phyloP scores from a whole-genome alignment of 805 yeast species.

The Kluyveromyces siamensis region DNA sequence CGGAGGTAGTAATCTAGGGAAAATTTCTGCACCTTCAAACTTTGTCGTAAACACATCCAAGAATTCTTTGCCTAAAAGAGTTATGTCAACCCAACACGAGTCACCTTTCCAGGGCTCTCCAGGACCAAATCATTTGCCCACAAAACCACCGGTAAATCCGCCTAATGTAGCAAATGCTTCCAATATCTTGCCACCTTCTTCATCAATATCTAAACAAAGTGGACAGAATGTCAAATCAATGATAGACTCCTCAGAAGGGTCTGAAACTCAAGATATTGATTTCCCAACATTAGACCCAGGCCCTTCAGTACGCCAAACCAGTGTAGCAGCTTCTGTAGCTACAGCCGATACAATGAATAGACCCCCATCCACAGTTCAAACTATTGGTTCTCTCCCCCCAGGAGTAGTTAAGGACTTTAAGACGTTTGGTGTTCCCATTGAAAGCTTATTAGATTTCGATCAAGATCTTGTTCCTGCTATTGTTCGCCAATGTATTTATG shows the following conservation, averaged over 20 bases:
- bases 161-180: not conserved
- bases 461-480: conserved; percentile 88
- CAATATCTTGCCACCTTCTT: not conserved
- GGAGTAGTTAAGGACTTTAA: conserved; percentile 32
- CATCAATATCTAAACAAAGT: not conserved
- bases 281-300: conserved; percentile 24
- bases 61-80: conserved; percentile 25
- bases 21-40: conserved; percentile 9
- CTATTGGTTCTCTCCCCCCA: conserved; percentile 28
- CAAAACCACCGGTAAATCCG: conserved; percentile 7
- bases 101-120: conserved; percentile 21
- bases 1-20: conserved; percentile 7
- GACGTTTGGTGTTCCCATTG: conserved; percentile 82
- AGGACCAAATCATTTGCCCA: conserved; percentile 4
- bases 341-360: conserved; percentile 19
- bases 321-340: conserved; percentile 18
- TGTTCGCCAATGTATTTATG: conserved; percentile 80
- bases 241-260: conserved; percentile 2
- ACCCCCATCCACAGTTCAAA: conserved; percentile 27
- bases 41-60: conserved; percentile 23
- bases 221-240: conserved; percentile 3
- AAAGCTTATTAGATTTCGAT: conserved; percentile 64
- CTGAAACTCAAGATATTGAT: not conserved
- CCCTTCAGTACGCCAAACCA: conserved; percentile 16
- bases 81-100: conserved; percentile 27